Conservation (phyloP, 352 stramenopile species). For the Lagenidium giganteum region DNA sequence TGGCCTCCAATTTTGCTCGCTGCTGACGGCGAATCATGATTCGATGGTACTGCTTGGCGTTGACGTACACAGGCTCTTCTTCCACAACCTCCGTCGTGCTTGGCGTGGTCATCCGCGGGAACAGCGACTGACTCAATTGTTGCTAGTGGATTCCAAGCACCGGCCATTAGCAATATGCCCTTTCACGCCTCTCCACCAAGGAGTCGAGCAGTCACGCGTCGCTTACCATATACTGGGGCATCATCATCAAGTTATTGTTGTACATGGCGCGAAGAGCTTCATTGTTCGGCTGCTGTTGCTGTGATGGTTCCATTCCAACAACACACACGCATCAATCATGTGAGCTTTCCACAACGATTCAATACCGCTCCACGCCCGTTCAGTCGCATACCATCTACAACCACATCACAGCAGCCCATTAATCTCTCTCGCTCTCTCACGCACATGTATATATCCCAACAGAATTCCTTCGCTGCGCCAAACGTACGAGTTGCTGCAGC, state of each 20-base stretch:
- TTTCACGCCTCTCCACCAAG: not conserved
- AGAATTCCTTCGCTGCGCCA: not conserved
- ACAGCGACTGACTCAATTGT: constrained; percentile 49
- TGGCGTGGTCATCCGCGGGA: constrained; percentile 40
- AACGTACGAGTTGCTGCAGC: constrained; percentile 70
- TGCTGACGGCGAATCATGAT: constrained; percentile 88
- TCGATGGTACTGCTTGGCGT: constrained; percentile 88
- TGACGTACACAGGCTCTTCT: constrained; percentile 87
- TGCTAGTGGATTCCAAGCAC: no score
- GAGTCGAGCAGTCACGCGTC: not conserved
- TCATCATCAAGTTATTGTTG: constrained; percentile 75
- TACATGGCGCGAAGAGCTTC: constrained; percentile 83
- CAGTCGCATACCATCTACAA: constrained; percentile 10
- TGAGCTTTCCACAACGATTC: not conserved
- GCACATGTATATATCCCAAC: constrained; percentile 4
- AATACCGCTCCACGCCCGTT: no score
- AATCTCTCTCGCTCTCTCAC: no score
- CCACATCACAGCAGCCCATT: not conserved
- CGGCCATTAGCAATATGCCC: not conserved
- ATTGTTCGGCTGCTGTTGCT: constrained; percentile 70
- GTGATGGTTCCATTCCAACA: not conserved
- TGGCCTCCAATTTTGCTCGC: constrained; percentile 81
- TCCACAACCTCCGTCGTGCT: constrained; percentile 54
- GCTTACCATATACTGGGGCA: constrained; percentile 76
- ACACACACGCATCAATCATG: not conserved